These are phyloP conservation scores for Apiotrichum montevideense DNA, from an alignment of 1,284 basidiomycete species.

Conservation along the genomic window DNA sequence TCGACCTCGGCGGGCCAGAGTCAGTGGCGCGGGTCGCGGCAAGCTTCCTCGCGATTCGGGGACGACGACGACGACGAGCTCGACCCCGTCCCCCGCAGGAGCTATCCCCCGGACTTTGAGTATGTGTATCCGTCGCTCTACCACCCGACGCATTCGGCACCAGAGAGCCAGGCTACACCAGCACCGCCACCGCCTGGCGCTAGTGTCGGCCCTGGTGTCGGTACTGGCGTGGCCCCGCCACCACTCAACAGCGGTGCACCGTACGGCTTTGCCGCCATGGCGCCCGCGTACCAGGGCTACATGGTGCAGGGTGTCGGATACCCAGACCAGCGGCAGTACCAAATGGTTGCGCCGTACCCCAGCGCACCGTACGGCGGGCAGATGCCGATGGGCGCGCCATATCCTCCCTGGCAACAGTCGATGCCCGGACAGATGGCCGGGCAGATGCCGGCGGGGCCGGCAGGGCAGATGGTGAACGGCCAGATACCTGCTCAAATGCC, in stretches of 20 bases:
- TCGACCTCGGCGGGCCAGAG: conserved; percentile 7
- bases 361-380: conserved; percentile 7
- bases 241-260: not conserved
- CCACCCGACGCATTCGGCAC: conserved; percentile 14
- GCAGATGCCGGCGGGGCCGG: too few relatives aligned
- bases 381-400: conserved; percentile 9
- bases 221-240: not conserved
- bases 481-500: conserved; percentile 4
- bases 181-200: not conserved
- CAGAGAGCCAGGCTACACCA: conserved; percentile 1
- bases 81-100: conserved; percentile 31
- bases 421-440: conserved; percentile 7
- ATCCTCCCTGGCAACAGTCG: conserved; percentile 7
- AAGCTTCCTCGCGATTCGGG: conserved; percentile 8
- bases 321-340: conserved; percentile 2
- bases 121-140: conserved; percentile 36
- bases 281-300: conserved; percentile 9
- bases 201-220: not conserved
- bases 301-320: conserved; percentile 9
- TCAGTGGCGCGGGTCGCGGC: conserved; percentile 11
- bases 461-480: not conserved
- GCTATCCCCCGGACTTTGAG: conserved; percentile 21
- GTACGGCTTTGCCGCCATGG: conserved; percentile 2
- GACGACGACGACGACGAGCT: conserved; percentile 31
- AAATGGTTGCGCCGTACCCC: conserved; percentile 2